Base-by-base conservation (phyloP, 1,284 basidiomycete genomes). In the Leccinum olivaceoglutinosum region DNA sequence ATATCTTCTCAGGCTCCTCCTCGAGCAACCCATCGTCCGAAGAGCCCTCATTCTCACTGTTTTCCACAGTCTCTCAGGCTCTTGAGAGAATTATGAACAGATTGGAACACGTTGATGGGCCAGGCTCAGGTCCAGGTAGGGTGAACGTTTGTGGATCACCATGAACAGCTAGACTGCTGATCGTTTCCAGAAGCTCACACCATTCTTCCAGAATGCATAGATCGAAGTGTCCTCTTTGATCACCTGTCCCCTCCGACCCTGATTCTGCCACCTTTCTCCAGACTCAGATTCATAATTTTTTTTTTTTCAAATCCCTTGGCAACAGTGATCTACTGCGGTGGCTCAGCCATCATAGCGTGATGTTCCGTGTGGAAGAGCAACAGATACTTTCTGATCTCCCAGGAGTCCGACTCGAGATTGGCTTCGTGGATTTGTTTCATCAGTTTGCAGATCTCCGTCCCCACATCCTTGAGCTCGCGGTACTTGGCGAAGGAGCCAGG, bases 141-240 rank as follows among this genome's bases (percentile, higher is more conserved):
- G 53, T 5, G 51, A 49, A 4, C n/a, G 61, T 49, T 11, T 12
- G 46, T 49, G 5, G 46, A 49, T 49, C 11, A 18, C n/a, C 44
- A 18, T 18, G 9, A n/a, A 46, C 38, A 12, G 34, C 58, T 1
- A 61, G 63, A 36, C 1, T 46, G 1, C 41, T 38, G 21, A 69
- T 16, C 39, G 25, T 64, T 0, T 68, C 63, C 54, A 82, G 64
- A 64, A n/a, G n/a, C n/a, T n/a, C n/a, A n/a, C 62, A 16, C 74
- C 75, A 4, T 70, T 67, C 59, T 73, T 73, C 84, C 84, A 86
- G 63, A 80, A 82, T 0, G 76, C 77, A 66, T 85, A 85, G 0
- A 76, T 34, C 1, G 79, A 79, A 2, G 72, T 66, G 44, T 78
- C 76, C 46, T 71, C 60, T 6, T 21, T 53, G 16, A 64, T 44